Conservation (phyloP, 2,329 filamentous ascomycete genomes). For the Blumeria graminis region DNA sequence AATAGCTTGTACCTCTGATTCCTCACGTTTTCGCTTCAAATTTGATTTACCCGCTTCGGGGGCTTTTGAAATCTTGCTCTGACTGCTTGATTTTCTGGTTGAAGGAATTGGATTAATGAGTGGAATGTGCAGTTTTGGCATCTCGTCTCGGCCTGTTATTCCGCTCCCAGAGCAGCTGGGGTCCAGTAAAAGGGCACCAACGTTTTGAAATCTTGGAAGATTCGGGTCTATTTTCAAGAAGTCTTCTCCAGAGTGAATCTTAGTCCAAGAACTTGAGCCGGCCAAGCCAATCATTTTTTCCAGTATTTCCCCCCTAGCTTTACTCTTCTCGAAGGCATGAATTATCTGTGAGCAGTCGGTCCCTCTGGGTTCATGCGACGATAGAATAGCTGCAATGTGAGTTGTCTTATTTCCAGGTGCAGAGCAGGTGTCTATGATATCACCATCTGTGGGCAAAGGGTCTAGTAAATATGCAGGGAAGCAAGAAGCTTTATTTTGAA, state of each 20-base stretch:
- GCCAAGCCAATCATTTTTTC: slow-evolving; percentile 66
- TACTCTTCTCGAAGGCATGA: slow-evolving; percentile 60
- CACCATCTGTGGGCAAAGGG: slow-evolving; percentile 38
- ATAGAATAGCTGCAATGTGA: slow-evolving; percentile 57
- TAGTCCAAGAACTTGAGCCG: slow-evolving; percentile 40
- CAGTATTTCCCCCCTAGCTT: slow-evolving; percentile 45
- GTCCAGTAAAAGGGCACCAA: slow-evolving; percentile 67
- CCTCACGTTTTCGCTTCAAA: slow-evolving; percentile 12
- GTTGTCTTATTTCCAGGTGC: slow-evolving; percentile 97
- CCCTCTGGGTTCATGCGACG: slow-evolving; percentile 14
- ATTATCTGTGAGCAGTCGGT: slow-evolving; percentile 24
- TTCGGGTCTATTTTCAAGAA: slow-evolving; percentile 54
- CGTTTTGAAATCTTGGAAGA: slow-evolving; percentile 35
- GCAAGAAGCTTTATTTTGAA: slow-evolving; percentile 93
- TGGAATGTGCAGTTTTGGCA: slow-evolving; percentile 41
- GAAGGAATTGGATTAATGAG: slow-evolving; percentile 8
- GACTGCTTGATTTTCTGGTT: slow-evolving; percentile 8
- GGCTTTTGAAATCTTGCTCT: slow-evolving; percentile 11
- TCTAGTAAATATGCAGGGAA: slow-evolving; percentile 81
- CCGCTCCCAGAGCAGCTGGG: slow-evolving; percentile 91
- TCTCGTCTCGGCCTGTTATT: slow-evolving; percentile 70
- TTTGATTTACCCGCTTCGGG: slow-evolving; percentile 6
- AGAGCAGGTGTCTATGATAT: slow-evolving; percentile 78
- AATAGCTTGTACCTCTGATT: slow-evolving; percentile 15
- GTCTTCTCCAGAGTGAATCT: slow-evolving; percentile 50